A percentile compares a stretch with the other conserved stretches of the same genome.
Evolutionary conservation across 257 asterid species (phyloP).

Genomic region (Capsicum chinense): DNA sequence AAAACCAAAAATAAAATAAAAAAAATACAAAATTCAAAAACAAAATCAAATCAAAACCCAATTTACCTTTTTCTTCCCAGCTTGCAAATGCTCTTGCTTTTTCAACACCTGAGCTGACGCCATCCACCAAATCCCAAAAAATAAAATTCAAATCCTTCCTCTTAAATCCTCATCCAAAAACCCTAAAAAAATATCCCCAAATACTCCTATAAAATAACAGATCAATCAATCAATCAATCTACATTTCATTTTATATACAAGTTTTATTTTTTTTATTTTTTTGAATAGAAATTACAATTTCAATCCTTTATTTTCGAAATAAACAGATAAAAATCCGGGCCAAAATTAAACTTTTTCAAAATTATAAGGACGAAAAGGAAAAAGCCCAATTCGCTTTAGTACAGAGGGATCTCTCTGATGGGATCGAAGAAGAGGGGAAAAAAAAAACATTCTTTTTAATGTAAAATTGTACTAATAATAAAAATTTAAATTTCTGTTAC

Average conservation of each 20-base stretch:
- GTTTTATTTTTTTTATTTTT: too few species aligned
- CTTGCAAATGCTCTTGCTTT: slow-evolving; percentile 79
- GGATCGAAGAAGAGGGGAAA: slow-evolving; percentile 23
- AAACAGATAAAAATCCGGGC: not conserved
- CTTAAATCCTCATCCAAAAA: slow-evolving; percentile 12
- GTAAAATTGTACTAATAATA: not conserved
- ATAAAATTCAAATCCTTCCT: not conserved
- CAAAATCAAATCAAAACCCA: not conserved
- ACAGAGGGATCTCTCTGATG: slow-evolving; percentile 9
- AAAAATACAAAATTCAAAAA: not conserved
- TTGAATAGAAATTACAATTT: not conserved
- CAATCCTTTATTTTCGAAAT: not conserved
- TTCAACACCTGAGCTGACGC: slow-evolving; percentile 82
- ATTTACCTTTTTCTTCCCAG: slow-evolving; percentile 74
- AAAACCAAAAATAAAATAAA: not conserved
- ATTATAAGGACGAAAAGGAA: not conserved
- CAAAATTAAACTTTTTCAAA: not conserved
- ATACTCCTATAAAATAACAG: slow-evolving; percentile 6
- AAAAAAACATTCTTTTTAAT: not conserved
- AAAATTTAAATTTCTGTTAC: not conserved
- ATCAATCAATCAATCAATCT: slow-evolving; percentile 4
- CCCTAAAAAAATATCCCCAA: slow-evolving; percentile 21
- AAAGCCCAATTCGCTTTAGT: not conserved
- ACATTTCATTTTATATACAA: slow-evolving; percentile 5
- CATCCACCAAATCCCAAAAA: slow-evolving; percentile 43